Conservation (phyloP, 2,329 filamentous ascomycete species). For the Neonectria magnoliae region DNA sequence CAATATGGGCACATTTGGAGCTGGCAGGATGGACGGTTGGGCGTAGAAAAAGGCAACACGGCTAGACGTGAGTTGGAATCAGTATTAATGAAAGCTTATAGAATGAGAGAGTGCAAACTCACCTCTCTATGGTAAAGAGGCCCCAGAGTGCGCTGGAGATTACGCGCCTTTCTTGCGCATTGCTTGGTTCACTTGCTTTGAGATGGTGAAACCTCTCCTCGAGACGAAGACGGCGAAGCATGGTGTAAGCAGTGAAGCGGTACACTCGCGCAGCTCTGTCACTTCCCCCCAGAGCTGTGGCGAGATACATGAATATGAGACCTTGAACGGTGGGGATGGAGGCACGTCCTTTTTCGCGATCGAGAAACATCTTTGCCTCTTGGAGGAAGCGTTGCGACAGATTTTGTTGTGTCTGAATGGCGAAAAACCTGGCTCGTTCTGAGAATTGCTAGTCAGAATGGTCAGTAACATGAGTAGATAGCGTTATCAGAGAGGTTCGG, state of each 20-base stretch:
- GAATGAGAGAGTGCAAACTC: background rate
- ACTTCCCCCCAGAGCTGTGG: background rate
- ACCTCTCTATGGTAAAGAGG: background rate
- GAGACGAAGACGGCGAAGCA: background rate
- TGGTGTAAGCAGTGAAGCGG: background rate
- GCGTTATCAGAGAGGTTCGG: background rate
- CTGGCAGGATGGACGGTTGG: background rate
- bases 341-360: background rate
- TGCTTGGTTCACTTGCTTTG: too few relatives aligned
- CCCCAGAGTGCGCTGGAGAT: constrained; percentile 1
- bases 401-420: background rate
- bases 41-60: background rate
- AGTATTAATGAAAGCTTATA: background rate
- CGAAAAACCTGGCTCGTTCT: background rate
- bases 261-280: constrained; percentile 4
- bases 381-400: background rate
- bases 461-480: background rate
- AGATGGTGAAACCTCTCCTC: background rate
- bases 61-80: background rate
- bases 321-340: constrained; percentile 2
- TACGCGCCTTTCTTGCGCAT: background rate
- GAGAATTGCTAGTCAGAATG: background rate
- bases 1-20: background rate
- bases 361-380: background rate
- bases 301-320: constrained; percentile 3